phyloP scores from a whole-genome alignment of 2,329 filamentous ascomycete genomes.

The Pseudogymnoascus sp. region DNA sequence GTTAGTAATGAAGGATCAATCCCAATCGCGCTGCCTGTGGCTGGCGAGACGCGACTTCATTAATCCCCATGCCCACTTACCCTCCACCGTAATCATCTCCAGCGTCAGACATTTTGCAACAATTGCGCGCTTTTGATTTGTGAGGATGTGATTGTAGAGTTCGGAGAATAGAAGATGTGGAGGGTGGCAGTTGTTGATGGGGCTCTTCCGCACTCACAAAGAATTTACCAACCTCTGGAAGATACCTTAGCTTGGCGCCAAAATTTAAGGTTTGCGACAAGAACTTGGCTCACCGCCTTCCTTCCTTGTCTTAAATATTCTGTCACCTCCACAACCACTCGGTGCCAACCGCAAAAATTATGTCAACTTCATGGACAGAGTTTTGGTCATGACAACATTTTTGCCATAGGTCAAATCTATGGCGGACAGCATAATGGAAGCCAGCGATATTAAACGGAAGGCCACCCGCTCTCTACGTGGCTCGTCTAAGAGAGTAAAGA shows the following conservation, averaged over 20 bases:
- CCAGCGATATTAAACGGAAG: conserved; percentile 21
- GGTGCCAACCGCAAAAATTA: conserved; percentile 7
- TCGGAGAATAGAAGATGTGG: conserved; percentile 1
- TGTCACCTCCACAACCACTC: conserved; percentile 11
- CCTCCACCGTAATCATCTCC: conserved; percentile 57
- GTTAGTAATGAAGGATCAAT: conserved; percentile 26
- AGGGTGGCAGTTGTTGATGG: conserved; percentile 9
- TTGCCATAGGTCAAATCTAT: neutral
- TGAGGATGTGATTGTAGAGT: neutral
- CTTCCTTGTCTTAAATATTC: neutral
- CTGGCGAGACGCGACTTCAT: neutral
- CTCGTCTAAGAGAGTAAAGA: conserved; percentile 19
- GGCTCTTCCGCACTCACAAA: conserved; percentile 14
- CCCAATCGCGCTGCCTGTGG: conserved; percentile 6
- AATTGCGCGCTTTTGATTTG: neutral
- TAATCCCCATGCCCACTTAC: conserved; percentile 37
- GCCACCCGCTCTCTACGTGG: conserved; percentile 15
- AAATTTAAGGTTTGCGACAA: conserved; percentile 26
- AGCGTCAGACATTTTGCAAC: conserved; percentile 62
- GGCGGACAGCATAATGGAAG: conserved; percentile 20
- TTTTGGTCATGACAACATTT: conserved; percentile 7
- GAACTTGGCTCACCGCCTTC: conserved; percentile 12
- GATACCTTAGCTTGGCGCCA: conserved; percentile 2
- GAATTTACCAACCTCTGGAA: conserved; percentile 17
- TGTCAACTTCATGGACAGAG: conserved; percentile 2